A percentile compares a stretch with the other conserved stretches of the same genome.
These are phyloP conservation scores for Malania oleifera DNA, from an alignment of 164 flowering plant genomes.

Conservation along the genomic window DNA sequence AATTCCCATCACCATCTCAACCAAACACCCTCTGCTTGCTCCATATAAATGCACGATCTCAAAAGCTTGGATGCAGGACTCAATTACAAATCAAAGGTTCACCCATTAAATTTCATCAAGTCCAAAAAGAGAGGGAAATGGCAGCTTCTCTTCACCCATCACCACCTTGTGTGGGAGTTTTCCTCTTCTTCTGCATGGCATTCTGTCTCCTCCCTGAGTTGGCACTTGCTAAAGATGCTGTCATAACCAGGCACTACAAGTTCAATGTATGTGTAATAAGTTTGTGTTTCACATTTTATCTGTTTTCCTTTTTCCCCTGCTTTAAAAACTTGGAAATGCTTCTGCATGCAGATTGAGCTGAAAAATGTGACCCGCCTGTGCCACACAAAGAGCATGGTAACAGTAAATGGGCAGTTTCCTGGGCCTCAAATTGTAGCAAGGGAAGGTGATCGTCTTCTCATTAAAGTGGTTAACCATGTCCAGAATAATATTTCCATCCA, in stretches of 20 bases:
- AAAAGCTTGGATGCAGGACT: background rate
- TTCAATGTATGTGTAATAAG: background rate
- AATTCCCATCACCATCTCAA: background rate
- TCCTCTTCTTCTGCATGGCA: background rate
- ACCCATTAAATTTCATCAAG: background rate
- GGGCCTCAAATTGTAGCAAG: background rate
- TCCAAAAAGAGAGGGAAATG: background rate
- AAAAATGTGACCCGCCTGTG: background rate
- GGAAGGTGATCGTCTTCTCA: background rate
- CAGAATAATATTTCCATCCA: background rate
- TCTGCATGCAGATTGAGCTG: background rate
- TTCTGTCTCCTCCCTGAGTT: background rate
- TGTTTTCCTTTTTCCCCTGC: background rate
- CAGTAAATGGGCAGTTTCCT: too few species aligned
- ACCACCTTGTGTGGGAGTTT: background rate
- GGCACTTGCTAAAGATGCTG: background rate
- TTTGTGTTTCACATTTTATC: background rate
- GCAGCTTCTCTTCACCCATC: background rate
- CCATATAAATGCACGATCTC: background rate
- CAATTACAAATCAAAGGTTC: background rate
- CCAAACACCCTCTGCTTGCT: background rate
- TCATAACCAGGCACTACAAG: constrained; percentile 3
- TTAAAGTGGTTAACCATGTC: background rate
- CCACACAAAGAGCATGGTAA: background rate
- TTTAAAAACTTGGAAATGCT: too few species aligned